Evolutionary conservation across 2,329 filamentous ascomycete genomes (phyloP).

Genomic region (Trichoderma atrobrunneum): DNA sequence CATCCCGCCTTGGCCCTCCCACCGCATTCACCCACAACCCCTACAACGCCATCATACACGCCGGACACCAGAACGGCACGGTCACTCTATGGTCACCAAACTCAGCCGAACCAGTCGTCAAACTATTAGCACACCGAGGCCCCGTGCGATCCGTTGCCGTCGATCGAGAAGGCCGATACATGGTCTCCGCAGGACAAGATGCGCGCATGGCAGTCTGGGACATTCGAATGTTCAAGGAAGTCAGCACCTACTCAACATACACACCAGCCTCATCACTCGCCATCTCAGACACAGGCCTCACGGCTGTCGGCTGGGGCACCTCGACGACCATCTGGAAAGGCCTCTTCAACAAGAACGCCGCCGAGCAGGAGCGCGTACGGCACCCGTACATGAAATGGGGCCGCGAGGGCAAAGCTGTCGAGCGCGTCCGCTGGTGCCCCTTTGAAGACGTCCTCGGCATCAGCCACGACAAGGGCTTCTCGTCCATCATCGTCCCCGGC

Average conservation of each 20-base stretch:
- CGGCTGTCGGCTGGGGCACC: conserved; percentile 88
- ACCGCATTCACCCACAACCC: conserved; percentile 85
- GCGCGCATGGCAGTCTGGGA: conserved; percentile 94
- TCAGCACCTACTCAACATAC: conserved; percentile 82
- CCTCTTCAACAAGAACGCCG: conserved; percentile 70
- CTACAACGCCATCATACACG: conserved; percentile 86
- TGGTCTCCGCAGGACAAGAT: conserved; percentile 91
- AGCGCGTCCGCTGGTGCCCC: conserved; percentile 86
- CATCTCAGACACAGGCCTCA: conserved; percentile 85
- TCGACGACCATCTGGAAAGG: conserved; percentile 88
- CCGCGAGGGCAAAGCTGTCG: conserved; percentile 75
- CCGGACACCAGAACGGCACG: conserved; percentile 91
- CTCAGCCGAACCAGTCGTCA: conserved; percentile 79
- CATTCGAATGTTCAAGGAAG: conserved; percentile 87
- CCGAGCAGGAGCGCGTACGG: conserved; percentile 74
- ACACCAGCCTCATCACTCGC: conserved; percentile 79
- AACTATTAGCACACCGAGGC: conserved; percentile 83
- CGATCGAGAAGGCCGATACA: conserved; percentile 88
- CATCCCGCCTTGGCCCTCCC: conserved; percentile 80
- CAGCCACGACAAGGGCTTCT: conserved; percentile 81
- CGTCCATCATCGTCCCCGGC: conserved; percentile 84
- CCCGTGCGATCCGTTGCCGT: conserved; percentile 83
- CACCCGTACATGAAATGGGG: conserved; percentile 94
- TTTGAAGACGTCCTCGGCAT: conserved; percentile 91
- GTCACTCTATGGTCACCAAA: conserved; percentile 97